Evolutionary conservation across 345 rosid species (phyloP).

Genomic region (Firmiana major): DNA sequence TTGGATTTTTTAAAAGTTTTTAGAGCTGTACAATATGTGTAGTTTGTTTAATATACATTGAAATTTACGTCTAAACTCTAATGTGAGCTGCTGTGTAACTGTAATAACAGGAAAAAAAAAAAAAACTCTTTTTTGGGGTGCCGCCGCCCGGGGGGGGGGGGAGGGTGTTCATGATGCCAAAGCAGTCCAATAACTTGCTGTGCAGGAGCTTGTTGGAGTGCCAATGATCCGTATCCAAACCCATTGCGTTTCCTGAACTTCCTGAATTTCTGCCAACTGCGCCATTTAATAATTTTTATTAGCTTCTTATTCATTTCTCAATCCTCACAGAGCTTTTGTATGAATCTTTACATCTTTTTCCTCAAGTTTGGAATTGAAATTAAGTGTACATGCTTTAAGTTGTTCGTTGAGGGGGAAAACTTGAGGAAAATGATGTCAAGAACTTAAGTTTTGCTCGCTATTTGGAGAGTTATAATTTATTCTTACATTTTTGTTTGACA

Average conservation of each 20-base stretch:
- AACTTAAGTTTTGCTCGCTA: neutral
- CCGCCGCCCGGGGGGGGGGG: no score
- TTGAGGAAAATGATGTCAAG: neutral
- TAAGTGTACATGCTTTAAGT: neutral
- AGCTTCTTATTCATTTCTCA: conserved; percentile 2
- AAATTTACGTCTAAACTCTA: neutral
- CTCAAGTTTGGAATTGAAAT: neutral
- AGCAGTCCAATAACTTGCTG: conserved; percentile 38
- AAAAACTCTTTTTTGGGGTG: no score
- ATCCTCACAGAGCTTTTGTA: neutral
- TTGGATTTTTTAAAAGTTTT: neutral
- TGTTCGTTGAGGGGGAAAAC: neutral
- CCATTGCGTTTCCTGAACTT: conserved; percentile 42
- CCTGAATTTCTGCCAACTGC: conserved; percentile 57
- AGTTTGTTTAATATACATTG: neutral
- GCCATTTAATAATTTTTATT: conserved; percentile 13
- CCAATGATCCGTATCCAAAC: conserved; percentile 51
- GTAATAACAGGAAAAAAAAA: neutral
- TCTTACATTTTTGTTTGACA: neutral
- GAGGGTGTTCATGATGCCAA: conserved; percentile 31
- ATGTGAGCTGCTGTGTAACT: neutral
- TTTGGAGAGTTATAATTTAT: neutral
- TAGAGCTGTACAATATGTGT: neutral
- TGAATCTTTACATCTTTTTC: neutral
- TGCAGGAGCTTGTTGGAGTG: conserved; percentile 54